Evolutionary conservation across 2,329 filamentous ascomycete species (phyloP), one percentile per base, ranked within the genome.

Genomic region (Fusarium vanettenii): DNA sequence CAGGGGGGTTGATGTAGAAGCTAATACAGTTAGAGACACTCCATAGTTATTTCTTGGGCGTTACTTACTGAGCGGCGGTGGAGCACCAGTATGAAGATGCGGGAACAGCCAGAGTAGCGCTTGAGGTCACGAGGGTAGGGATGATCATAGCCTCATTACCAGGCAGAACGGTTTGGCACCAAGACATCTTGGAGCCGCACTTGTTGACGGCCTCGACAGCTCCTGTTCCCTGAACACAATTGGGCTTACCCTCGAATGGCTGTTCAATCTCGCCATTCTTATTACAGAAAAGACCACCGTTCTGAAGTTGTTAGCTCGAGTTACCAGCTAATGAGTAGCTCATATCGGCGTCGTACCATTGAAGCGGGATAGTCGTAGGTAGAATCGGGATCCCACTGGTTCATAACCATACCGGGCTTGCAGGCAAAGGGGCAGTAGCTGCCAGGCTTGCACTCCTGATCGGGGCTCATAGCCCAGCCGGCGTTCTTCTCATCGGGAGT

Each of bases 131-230:
- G 72, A 91, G 82, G n/a, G 93, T 95, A 18, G 93, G 93, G 78
- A 95, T 95, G 76, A 95, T 86, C 93, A 95, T 95, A 70, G 92
- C 92, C 84, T 95, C 93, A 78, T 94, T 92, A 60, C 93, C 93
- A 20, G 93, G 93, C 70, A 95, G 84, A 16, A 95, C 92, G 6
- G 93, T 95, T 83, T 95, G 93, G 83, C 93, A 95, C 83, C 93
- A 94, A 4, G 93, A 90, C 64, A 95, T 88, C 16, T 87, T 79
- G 39, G 86, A 84, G 52, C 89, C 88, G 71, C 88, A 89, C 76
- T 92, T 91, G 85, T 95, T 95, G 70, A 91, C 86, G 39, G 89
- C 93, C 66, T 87, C 85, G 10, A 95, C 87, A 9, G 90, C 80
- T 50, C 92, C 92, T 22, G 90, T 90, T 55, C 93, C 93, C 45